Conservation (phyloP, 176 grass and related monocot genomes). For the Oryza meyeriana region DNA sequence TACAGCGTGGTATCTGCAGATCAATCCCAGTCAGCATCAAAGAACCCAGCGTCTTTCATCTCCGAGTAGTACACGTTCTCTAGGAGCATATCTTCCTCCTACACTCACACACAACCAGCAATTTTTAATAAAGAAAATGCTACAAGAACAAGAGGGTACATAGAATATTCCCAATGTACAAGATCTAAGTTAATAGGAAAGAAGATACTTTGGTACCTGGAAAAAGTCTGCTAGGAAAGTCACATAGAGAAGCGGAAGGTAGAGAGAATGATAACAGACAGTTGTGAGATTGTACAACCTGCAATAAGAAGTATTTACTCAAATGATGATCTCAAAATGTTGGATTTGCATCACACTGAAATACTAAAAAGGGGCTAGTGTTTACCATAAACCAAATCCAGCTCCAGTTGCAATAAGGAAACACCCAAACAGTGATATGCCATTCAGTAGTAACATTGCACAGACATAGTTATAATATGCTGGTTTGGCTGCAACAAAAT, state of each 20-base stretch:
- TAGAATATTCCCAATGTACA: not conserved
- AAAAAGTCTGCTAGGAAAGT: constrained; percentile 98
- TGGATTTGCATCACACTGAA: constrained; percentile 22
- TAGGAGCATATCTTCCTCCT: constrained; percentile 96
- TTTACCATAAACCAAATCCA: constrained; percentile 91
- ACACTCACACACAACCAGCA: constrained; percentile 18
- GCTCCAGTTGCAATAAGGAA: constrained; percentile 70
- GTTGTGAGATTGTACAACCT: constrained; percentile 88
- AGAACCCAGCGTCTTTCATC: constrained; percentile 99
- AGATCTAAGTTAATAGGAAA: not conserved
- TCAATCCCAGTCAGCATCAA: constrained; percentile 96
- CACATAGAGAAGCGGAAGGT: constrained; percentile 88
- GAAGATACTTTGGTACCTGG: constrained; percentile 78
- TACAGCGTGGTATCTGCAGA: constrained; percentile 3
- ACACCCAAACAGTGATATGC: constrained; percentile 73
- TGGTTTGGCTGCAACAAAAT: constrained; percentile 73
- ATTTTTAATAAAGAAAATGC: not conserved
- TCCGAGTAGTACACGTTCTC: constrained; percentile 99
- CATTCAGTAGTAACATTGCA: constrained; percentile 80
- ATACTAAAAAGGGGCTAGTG: not conserved
- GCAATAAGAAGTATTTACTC: not conserved
- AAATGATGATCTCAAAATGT: constrained; percentile 31
- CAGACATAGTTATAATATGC: constrained; percentile 95
- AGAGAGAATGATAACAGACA: constrained; percentile 91
- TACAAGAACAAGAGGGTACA: constrained; percentile 19